Evolutionary conservation across 163 green algal genomes (phyloP).

Genomic region (Chlamydomonas reinhardtii): DNA sequence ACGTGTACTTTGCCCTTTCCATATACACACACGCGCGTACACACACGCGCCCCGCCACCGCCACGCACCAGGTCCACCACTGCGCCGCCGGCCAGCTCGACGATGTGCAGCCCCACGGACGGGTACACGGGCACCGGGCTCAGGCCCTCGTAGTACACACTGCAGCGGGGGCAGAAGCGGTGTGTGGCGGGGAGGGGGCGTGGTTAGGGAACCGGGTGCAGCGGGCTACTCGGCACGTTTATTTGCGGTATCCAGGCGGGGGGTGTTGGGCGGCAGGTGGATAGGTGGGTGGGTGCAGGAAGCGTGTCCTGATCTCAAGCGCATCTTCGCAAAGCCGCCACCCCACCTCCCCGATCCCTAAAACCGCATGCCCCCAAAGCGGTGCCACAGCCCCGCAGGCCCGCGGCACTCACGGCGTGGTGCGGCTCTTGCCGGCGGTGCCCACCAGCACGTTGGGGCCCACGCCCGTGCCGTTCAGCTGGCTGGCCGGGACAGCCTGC

Average conservation of each 20-base stretch:
- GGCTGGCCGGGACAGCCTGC: neutral
- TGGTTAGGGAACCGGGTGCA: no score
- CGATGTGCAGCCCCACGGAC: slow-evolving; percentile 16
- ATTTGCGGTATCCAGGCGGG: no score
- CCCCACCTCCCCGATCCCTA: no score
- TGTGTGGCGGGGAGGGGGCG: no score
- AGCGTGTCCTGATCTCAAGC: no score
- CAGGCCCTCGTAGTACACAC: neutral
- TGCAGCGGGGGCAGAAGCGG: neutral
- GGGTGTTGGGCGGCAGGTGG: no score
- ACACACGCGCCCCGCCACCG: neutral
- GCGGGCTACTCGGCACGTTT: no score
- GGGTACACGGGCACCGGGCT: slow-evolving; percentile 29
- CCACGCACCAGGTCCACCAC: slow-evolving; percentile 26
- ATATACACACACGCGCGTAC: neutral
- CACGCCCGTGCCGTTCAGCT: neutral
- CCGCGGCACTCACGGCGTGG: neutral
- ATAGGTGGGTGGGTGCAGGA: no score
- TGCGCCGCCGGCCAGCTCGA: neutral
- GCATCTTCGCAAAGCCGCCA: no score
- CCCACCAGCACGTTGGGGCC: slow-evolving; percentile 16
- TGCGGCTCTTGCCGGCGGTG: neutral
- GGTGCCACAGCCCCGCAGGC: no score
- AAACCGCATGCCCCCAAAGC: no score
- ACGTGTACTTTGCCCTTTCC: no score